A percentile compares a stretch with the other conserved stretches of the same genome.
phyloP scores from a whole-genome alignment of 176 grass and related monocot species.

The bread wheat (Triticum aestivum) region IWGSC_CS_RefSeq_v2.1 NC_057799.1:500062656-500063155 shows the following conservation, averaged over 20 bases:
- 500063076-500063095: not conserved
- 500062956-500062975: not conserved
- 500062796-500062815: constrained; percentile 98
- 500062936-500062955: not conserved
- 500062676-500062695: constrained; percentile 2
- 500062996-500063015: not conserved
- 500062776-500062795: constrained; percentile 72
- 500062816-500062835: constrained; percentile 20
- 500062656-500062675: constrained; percentile 13
- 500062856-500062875: constrained; percentile 13
- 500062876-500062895: not conserved
- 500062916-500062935: not conserved
- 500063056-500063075: not conserved
- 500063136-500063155: not conserved
- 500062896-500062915: constrained; percentile 6
- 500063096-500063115: not conserved
- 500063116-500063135: not conserved
- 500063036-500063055: not conserved
- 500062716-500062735: not conserved
- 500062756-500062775: constrained; percentile 50
- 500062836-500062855: constrained; percentile 27
- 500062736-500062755: not conserved
- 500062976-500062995: not conserved
- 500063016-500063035: not conserved
- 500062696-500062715: not conserved